These are phyloP conservation scores for Russula virescens DNA, from an alignment of 768 basidiomycete species.

Conservation along the genomic window DNA sequence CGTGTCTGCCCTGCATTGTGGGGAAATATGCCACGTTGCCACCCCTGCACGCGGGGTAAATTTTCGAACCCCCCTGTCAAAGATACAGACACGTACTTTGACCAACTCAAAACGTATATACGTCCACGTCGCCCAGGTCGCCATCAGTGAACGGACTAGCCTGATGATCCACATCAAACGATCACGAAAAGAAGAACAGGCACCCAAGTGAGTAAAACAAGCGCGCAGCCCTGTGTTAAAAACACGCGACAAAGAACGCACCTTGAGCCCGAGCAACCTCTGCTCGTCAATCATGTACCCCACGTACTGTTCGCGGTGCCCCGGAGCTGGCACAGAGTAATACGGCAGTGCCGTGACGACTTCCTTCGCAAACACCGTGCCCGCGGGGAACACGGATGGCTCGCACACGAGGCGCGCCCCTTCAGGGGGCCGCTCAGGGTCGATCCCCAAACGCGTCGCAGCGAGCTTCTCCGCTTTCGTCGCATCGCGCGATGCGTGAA, in stretches of 20 bases:
- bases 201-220: too few species aligned
- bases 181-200: too few species aligned
- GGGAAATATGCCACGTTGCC: conserved; percentile 8
- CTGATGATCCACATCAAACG: conserved; percentile 5
- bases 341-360: conserved; percentile 32
- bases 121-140: conserved; percentile 35
- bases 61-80: background rate
- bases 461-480: conserved; percentile 2
- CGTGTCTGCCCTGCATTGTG: background rate
- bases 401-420: conserved; percentile 8
- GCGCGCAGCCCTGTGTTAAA: background rate
- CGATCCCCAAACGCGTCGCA: conserved; percentile 4
- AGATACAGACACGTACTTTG: background rate
- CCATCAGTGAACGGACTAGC: conserved; percentile 31
- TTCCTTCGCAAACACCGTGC: conserved; percentile 26
- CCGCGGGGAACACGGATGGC: conserved; percentile 9
- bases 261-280: conserved; percentile 35
- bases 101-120: conserved; percentile 32
- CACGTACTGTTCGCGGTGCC: conserved; percentile 25
- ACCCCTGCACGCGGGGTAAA: background rate
- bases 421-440: background rate
- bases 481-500: conserved; percentile 16
- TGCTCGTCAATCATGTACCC: conserved; percentile 40
- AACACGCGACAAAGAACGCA: conserved; percentile 16
- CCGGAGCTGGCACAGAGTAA: conserved; percentile 14